Evolutionary conservation across 2,329 filamentous ascomycete genomes (phyloP), one percentile per base, ranked within the genome.

Genomic region (Diaporthe sp.): DNA sequence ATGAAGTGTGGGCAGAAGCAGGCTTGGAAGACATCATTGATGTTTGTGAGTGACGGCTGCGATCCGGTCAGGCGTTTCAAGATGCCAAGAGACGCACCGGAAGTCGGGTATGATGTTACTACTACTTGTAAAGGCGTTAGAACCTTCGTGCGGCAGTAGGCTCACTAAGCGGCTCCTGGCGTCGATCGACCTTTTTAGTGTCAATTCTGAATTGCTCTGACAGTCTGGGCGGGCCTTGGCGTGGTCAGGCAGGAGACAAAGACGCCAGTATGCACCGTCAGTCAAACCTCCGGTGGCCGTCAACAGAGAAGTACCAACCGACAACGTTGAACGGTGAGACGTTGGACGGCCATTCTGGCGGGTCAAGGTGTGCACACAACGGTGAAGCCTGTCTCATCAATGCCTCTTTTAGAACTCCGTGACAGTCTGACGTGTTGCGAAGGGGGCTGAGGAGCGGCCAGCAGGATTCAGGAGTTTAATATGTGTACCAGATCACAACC

Each of bases 401-500:
- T n/a, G 59, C 59, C 42, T 46, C 39, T 46, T 22, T 31, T 46
- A 42, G 42, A 19, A 5, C 39, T 44, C 25, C 15, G 13, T 15
- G 61, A 49, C 61, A 31, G 25, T 9, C 39, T 62, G 37, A 62
- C 58, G 25, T 10, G 58, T 22, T 28, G 61, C 61, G n/a, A 7
- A 22, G 59, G 39, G 44, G 62, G 62, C 62, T 17, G 46, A 53
- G 62, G 46, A 53, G 62, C 15, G 49, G 31, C 22, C 31, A 46
- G 34, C 31, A 68, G 62, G 62, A 68, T 68, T 68, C 62, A 68
- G 62, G 62, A 53, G 51, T 53, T n/a, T 10, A 37, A 68, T 8
- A 28, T 17, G n/a, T 44, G 39, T 37, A 19, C 37, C 39, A 65
- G 9, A 10, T 13, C n/a, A 37, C 9, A 22, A 12, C 62, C 44